Evolutionary conservation across 2,329 filamentous ascomycete species (phyloP), one percentile per base, ranked within the genome.

Genomic region (Esteya vermicola): DNA sequence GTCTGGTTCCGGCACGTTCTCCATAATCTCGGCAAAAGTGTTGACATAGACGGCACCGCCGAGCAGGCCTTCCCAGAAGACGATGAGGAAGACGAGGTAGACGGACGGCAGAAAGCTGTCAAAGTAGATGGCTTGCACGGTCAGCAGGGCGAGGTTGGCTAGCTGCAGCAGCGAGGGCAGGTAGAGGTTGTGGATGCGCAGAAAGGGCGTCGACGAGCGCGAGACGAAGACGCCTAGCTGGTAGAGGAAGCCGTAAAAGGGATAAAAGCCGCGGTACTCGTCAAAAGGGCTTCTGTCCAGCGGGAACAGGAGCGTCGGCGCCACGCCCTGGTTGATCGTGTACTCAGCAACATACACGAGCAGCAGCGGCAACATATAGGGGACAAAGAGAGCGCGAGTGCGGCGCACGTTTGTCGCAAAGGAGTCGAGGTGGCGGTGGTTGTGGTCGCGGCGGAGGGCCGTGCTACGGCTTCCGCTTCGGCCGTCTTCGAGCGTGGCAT

Each of bases 261-360:
- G 88, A 53, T 98, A 98, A 57, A 95, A 96, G 25, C 79, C 81
- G 31, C 89, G 79, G 55, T 78, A 91, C 49, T 85, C 74, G 25
- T 65, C 61, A 56, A 96, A 96, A 0, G 91, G 91, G 1, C 83
- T 81, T 10, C 71, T 60, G 1, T 68, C 54, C 1, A 95, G 66
- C 0, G 88, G 85, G 54, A 94, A 98, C 5, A 98, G 72, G 0
- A 96, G 66, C 0, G 86, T 94, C 1, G 91, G 89, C 0, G 85
- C 70, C 1, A 96, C 85, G 27, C 88, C 89, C 63, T 94, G 88
- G 62, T 96, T 96, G 59, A 96, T 95, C 41, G 84, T 93, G 57
- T 98, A 98, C 63, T 98, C 91, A 42, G 88, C 85, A 27, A 96
- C 73, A 57, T 95, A 98, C 23, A 98, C 91, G 14, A 96, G 64